Base-by-base conservation (phyloP, 192 early-diverging fungal genomes). In the Geosiphon pyriformis region DNA sequence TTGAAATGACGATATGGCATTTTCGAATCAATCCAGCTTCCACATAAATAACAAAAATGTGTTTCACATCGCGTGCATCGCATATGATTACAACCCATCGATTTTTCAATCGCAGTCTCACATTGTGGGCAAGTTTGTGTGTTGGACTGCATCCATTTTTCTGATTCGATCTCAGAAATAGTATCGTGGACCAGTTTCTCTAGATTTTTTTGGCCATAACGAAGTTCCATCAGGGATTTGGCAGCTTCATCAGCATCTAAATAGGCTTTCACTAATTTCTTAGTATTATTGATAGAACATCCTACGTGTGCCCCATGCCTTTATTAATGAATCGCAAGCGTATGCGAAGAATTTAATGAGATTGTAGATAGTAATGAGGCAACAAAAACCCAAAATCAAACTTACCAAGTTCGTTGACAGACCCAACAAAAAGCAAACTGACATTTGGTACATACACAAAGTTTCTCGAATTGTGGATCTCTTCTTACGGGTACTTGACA, bases 31-130 rank as follows among this genome's bases (percentile, higher is more conserved):
- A 50, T 47, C 49, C 49, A 34, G 11, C n/a, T n/a, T 35, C 73
- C 73, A 65, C 73, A 74, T 31, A 74, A 57, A 51, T 72, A 74
- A 60, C 73, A 74, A 50, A 74, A 74, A 55, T 74, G 73, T 10
- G 63, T 68, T 46, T 68, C 20, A 27, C 73, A 74, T 46, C 67
- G 58, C 23, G 64, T 65, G 27, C 73, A 74, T 26, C 26, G 22
- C 73, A 74, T 74, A 56, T 74, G 73, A 66, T 74, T 74, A 47
- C 73, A 74, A 0, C 73, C 73, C 51, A 62, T 66, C 3, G 70
- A 59, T 33, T 72, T 70, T 34, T 71, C 70, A 37, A 74, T 67
- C 12, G 46, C 20, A 3, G 59, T 55, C 23, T 61, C 64, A 31
- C 73, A 74, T 10, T 42, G 53, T 20, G 73, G 73, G 27, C 73